These are phyloP conservation scores for Solanum etuberosum DNA, from an alignment of 257 asterid species.

Conservation along the genomic window DNA sequence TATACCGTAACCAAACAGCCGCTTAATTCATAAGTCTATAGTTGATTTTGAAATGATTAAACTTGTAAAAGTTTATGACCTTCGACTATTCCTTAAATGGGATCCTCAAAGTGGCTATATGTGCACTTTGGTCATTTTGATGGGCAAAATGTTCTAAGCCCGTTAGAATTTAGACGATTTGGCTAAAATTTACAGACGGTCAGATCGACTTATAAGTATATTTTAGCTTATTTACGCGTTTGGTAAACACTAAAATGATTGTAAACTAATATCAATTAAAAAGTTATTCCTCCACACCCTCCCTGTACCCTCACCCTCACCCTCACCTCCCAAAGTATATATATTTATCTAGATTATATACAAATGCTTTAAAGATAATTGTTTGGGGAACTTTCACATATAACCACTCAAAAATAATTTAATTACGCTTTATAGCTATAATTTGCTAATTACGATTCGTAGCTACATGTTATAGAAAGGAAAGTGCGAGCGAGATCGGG, in stretches of 20 bases:
- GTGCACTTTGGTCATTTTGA: background rate
- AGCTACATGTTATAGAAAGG: no score
- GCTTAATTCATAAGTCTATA: no score
- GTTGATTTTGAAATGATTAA: background rate
- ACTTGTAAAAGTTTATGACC: background rate
- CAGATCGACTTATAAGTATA: background rate
- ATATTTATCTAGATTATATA: background rate
- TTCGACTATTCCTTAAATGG: background rate
- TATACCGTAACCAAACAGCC: no score
- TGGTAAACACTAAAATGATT: background rate
- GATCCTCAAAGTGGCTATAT: background rate
- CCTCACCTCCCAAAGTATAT: background rate
- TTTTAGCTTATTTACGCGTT: background rate
- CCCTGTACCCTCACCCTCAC: background rate
- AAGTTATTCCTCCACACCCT: background rate
- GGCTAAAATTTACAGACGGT: background rate
- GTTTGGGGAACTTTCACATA: no score
- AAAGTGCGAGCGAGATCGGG: no score
- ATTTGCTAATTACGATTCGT: no score
- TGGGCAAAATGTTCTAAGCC: background rate
- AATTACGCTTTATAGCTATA: no score
- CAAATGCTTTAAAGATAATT: background rate
- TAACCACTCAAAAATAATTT: no score
- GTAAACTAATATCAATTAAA: background rate
- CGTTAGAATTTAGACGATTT: background rate